phyloP scores from a whole-genome alignment of 768 basidiomycete species.

The Boletus sp. region DNA sequence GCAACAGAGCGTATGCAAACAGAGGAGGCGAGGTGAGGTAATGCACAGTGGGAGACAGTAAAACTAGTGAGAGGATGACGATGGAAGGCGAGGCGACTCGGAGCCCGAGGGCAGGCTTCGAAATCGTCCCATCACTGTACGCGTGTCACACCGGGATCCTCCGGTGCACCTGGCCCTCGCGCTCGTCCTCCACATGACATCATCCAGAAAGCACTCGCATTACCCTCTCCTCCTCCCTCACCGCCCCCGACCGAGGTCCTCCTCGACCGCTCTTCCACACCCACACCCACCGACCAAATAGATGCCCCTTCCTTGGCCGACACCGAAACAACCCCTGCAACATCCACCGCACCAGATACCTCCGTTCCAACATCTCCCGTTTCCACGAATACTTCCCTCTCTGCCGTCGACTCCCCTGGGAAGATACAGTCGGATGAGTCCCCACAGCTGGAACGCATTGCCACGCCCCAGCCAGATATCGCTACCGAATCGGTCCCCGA shows the following conservation, averaged over 20 bases:
- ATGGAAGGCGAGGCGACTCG: too few species aligned
- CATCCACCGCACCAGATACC: constrained; percentile 50
- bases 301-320: constrained; percentile 41
- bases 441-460: constrained; percentile 12
- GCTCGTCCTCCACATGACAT: constrained; percentile 63
- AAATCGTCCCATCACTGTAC: too few species aligned
- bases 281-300: background rate
- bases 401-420: constrained; percentile 31
- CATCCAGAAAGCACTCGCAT: constrained; percentile 51
- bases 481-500: background rate
- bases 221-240: constrained; percentile 50
- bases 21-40: too few species aligned
- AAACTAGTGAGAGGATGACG: too few species aligned
- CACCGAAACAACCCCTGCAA: constrained; percentile 49
- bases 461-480: constrained; percentile 4
- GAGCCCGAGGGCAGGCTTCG: too few species aligned
- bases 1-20: too few species aligned
- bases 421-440: constrained; percentile 2
- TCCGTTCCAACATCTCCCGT: constrained; percentile 52
- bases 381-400: constrained; percentile 61
- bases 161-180: constrained; percentile 55
- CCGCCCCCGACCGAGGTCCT: constrained; percentile 27
- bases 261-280: constrained; percentile 6
- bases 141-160: too few species aligned
- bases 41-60: too few species aligned